Percentiles rank a stretch among this genome's conserved stretches.
Conservation (phyloP, 768 basidiomycete genomes). For the Porphyrellus cyaneotinctus region DNA sequence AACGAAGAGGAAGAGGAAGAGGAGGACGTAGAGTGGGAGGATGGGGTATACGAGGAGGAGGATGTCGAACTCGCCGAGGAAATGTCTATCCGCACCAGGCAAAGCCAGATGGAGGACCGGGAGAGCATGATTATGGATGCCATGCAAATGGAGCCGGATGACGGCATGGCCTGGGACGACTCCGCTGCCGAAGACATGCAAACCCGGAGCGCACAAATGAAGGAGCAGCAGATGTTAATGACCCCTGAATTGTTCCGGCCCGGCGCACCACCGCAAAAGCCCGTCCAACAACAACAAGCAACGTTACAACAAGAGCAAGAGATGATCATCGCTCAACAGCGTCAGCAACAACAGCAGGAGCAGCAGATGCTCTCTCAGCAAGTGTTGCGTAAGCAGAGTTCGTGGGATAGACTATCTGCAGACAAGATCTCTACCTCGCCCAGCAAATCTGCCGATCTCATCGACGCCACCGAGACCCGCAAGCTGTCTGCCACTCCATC, state of each 20-base stretch:
- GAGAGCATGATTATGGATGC: slow-evolving; percentile 28
- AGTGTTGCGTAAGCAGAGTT: slow-evolving; percentile 40
- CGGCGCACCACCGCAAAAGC: slow-evolving; percentile 27
- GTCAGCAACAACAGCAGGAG: slow-evolving; percentile 34
- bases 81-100: slow-evolving; percentile 41
- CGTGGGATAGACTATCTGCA: slow-evolving; percentile 44
- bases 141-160: slow-evolving; percentile 63
- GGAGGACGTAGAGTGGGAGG: slow-evolving; percentile 53
- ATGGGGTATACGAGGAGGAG: slow-evolving; percentile 66
- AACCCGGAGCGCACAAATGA: slow-evolving; percentile 28
- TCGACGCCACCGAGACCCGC: slow-evolving; percentile 66
- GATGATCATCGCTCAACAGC: slow-evolving; percentile 29
- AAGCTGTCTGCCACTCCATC: slow-evolving; percentile 76
- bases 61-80: slow-evolving; percentile 60
- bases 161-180: slow-evolving; percentile 89
- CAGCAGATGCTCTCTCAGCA: slow-evolving; percentile 28
- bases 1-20: slow-evolving; percentile 67
- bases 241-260: slow-evolving; percentile 38
- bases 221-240: slow-evolving; percentile 16
- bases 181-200: slow-evolving; percentile 52
- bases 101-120: slow-evolving; percentile 33
- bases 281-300: slow-evolving; percentile 7
- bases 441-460: slow-evolving; percentile 52
- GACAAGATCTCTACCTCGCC: slow-evolving; percentile 31
- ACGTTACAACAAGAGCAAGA: slow-evolving; percentile 26